Evolutionary conservation across 1,284 basidiomycete species (phyloP).

Genomic region (Ganoderma lucidum): DNA sequence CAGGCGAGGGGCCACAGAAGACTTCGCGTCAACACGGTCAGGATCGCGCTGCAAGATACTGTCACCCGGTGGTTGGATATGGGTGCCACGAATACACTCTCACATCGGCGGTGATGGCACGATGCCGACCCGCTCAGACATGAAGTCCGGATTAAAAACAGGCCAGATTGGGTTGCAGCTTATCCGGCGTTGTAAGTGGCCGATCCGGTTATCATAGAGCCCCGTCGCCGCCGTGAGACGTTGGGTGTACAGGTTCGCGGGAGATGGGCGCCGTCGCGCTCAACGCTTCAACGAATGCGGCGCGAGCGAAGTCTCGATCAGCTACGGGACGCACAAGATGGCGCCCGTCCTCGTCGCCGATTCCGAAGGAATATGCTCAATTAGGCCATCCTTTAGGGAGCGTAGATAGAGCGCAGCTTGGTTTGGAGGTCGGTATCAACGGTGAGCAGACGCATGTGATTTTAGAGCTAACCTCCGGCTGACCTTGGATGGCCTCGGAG

Average conservation of each 20-base stretch:
- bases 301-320: not conserved
- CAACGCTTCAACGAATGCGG: not conserved
- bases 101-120: constrained; percentile 44
- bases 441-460: not conserved
- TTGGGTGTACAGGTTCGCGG: not conserved
- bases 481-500: constrained; percentile 57
- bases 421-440: constrained; percentile 51
- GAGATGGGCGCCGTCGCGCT: not conserved
- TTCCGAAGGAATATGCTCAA: not conserved
- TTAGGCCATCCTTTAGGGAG: constrained; percentile 28
- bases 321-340: not conserved
- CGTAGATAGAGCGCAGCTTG: constrained; percentile 60
- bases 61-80: not conserved
- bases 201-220: not conserved
- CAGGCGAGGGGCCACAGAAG: constrained; percentile 41
- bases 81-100: constrained; percentile 48
- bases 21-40: constrained; percentile 40
- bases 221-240: not conserved
- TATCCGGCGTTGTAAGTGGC: not conserved
- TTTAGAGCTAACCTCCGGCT: constrained; percentile 8
- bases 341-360: constrained; percentile 48
- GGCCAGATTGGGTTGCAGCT: not conserved
- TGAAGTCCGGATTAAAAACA: not conserved
- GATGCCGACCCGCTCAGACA: constrained; percentile 34
- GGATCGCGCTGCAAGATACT: constrained; percentile 23